A percentile compares a stretch with the other conserved stretches of the same genome.
Conservation (phyloP, 2,329 filamentous ascomycete species). For the Aschersonia sp. region DNA sequence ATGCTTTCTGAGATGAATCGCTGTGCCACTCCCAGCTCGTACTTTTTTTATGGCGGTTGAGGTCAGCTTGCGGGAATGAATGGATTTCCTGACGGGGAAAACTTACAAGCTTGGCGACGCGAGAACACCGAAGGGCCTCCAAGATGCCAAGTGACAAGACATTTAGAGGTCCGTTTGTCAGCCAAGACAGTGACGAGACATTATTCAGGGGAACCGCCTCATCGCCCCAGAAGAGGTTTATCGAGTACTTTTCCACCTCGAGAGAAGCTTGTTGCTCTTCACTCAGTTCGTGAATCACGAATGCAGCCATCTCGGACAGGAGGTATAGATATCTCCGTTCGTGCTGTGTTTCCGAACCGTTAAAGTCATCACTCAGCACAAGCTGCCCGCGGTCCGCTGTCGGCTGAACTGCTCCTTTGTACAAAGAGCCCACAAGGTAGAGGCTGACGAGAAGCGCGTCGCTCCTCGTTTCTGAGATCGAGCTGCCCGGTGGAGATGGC, state of each 20-base stretch:
- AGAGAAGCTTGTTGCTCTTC: conserved; percentile 20
- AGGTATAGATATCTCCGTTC: conserved; percentile 21
- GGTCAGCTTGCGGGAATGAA: neutral
- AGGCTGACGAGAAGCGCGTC: conserved; percentile 25
- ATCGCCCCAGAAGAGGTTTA: conserved; percentile 23
- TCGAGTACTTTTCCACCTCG: conserved; percentile 15
- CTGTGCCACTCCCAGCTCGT: conserved; percentile 20
- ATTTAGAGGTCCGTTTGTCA: conserved; percentile 15
- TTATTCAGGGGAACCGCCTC: neutral
- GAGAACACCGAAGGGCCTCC: conserved; percentile 18
- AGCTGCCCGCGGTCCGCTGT: conserved; percentile 10
- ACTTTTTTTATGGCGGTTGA: conserved; percentile 13
- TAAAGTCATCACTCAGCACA: conserved; percentile 18
- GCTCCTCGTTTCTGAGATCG: conserved; percentile 14
- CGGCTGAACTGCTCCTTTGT: conserved; percentile 22
- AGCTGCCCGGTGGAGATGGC: conserved; percentile 3
- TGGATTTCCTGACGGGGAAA: neutral
- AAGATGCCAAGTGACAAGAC: conserved; percentile 24
- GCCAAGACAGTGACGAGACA: conserved; percentile 15
- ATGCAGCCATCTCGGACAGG: conserved; percentile 20
- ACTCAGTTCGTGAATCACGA: conserved; percentile 20
- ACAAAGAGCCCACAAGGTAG: conserved; percentile 23
- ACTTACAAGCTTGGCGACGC: conserved; percentile 20
- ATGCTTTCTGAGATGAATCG: conserved; percentile 16
- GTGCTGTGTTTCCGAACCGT: conserved; percentile 10